Conservation (phyloP, 768 basidiomycete genomes). For the Mycena galopus region DNA sequence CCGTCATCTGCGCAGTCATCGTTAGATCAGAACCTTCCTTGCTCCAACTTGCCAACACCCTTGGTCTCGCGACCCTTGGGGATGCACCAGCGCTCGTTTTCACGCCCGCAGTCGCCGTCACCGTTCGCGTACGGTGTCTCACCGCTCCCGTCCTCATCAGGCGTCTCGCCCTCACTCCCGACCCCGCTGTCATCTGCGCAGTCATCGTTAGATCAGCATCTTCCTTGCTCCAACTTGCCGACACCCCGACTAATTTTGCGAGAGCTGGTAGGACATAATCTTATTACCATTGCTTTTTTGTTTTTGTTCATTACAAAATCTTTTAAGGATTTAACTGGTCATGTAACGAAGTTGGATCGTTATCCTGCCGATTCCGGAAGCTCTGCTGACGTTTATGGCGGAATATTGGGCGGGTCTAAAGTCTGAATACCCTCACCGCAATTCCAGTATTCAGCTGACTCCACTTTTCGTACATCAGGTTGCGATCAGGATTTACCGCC, state of each 20-base stretch:
- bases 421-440: not conserved
- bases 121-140: not conserved
- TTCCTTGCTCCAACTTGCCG: not conserved
- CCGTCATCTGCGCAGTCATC: not conserved
- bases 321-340: not conserved
- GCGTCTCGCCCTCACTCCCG: not conserved
- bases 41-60: not conserved
- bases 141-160: not conserved
- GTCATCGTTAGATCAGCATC: not conserved
- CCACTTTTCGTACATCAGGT: not conserved
- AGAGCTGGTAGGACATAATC: not conserved
- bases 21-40: not conserved
- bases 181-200: no score
- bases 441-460: not conserved
- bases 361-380: not conserved
- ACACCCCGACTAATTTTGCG: not conserved
- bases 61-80: not conserved
- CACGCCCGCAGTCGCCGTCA: not conserved
- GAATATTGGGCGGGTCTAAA: not conserved
- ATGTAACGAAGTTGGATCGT: not conserved
- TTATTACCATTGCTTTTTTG: not conserved
- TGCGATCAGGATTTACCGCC: slow-evolving; percentile 21
- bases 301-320: not conserved
- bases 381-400: not conserved
- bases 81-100: not conserved